Base-by-base conservation (phyloP, 495 filamentous ascomycete species). In the Symbiotaphrina buchneri region DNA sequence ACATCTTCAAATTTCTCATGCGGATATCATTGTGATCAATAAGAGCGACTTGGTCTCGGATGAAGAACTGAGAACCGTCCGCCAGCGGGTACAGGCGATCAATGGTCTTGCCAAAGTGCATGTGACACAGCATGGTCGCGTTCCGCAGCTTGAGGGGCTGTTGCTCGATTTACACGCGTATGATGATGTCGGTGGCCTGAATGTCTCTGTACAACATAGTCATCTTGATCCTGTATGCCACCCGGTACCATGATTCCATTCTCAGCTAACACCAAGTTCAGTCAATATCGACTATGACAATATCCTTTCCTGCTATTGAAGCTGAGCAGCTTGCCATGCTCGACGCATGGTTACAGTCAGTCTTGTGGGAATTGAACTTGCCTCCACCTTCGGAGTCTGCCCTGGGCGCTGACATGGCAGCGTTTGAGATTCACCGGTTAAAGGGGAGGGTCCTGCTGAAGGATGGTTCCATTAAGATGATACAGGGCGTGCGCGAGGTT, bases 21-120 rank as follows among this genome's bases (percentile, higher is more conserved):
- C 87, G n/a, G 87, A 97, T 53, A 79, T 93, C 10, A 64, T 97
- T 13, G 65, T 97, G 24, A 63, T 97, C 27, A 97, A 95, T 51
- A 97, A 97, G 48, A 59, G 66, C n/a, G 87, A 97, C 46, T 54
- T 92, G 0, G 81, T 95, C n/a, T 42, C 55, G 0, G 49, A 64
- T 7, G 71, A 91, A 38, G 28, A 3, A 10, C 54, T 97, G 8
- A 52, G 63, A 7, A 46, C 36, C 1, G 71, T 91, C 5, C 54
- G 53, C 37, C 59, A 67, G 18, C 61, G 85, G 21, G 65, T 95
- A 25, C 47, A 54, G 21, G 67, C 76, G 10, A 95, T 97, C 47
- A 97, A 97, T 46, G 80, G 74, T 15, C 67, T 90, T 3, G 90
- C 90, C 1, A 79, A 72, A 44, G 65, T 94, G 25, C 68, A 85